Conservation (phyloP, 306 rosid species). For the Benincasa hispida region DNA sequence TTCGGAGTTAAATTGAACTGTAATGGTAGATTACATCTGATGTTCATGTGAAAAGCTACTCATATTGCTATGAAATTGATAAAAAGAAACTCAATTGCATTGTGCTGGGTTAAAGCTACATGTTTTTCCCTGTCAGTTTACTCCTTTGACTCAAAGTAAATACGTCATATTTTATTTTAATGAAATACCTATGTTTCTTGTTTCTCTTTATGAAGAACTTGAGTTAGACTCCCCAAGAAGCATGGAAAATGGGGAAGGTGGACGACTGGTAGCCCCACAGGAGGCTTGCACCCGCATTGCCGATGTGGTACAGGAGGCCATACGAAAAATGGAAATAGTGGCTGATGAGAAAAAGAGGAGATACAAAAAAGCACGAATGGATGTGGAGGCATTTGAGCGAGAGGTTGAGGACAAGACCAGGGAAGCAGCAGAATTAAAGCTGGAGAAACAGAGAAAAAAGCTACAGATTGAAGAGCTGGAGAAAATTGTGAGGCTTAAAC, state of each 20-base stretch:
- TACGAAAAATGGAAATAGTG: constrained; percentile 91
- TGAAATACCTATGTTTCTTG: constrained; percentile 1
- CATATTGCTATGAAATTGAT: neutral
- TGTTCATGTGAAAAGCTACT: neutral
- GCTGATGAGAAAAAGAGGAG: constrained; percentile 96
- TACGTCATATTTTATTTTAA: neutral
- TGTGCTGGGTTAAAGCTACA: neutral
- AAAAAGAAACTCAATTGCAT: neutral
- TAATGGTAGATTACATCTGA: neutral
- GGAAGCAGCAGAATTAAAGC: constrained; percentile 70
- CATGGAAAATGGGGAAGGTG: constrained; percentile 81
- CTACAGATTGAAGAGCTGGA: constrained; percentile 81
- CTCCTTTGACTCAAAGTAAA: neutral
- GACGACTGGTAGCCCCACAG: constrained; percentile 81
- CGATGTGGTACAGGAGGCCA: constrained; percentile 93
- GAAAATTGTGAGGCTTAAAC: constrained; percentile 91
- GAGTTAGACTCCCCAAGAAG: constrained; percentile 68
- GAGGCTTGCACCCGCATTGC: constrained; percentile 93
- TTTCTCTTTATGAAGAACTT: constrained; percentile 54
- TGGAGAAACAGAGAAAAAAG: constrained; percentile 83
- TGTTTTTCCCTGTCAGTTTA: neutral
- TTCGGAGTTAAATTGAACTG: neutral
- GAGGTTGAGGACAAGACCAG: constrained; percentile 84
- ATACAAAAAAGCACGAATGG: constrained; percentile 84
- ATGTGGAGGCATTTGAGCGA: constrained; percentile 74